A percentile compares a stretch with the other conserved stretches of the same genome.
These are phyloP conservation scores for Xylaria cubensis DNA, from an alignment of 495 filamentous ascomycete genomes.

Conservation along the genomic window DNA sequence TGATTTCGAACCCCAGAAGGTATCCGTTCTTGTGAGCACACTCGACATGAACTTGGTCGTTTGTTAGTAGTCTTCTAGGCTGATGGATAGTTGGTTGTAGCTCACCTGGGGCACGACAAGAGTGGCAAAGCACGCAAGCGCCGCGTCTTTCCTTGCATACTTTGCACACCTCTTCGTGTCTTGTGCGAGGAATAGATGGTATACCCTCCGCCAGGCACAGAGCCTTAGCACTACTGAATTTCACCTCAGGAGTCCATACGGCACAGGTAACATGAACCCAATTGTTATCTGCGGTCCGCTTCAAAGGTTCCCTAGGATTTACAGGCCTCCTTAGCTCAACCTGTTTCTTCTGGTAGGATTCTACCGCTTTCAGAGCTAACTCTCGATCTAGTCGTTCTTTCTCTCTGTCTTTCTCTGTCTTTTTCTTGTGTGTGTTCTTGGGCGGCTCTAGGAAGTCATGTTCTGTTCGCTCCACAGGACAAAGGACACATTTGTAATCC, in stretches of 20 bases:
- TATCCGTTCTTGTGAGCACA: constrained; percentile 88
- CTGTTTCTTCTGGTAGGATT: constrained; percentile 82
- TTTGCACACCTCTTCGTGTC: constrained; percentile 80
- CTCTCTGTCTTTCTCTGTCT: constrained; percentile 88
- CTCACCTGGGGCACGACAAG: constrained; percentile 70
- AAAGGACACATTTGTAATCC: constrained; percentile 91
- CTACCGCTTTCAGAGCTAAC: constrained; percentile 71
- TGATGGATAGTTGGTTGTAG: constrained; percentile 8
- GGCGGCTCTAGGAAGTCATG: constrained; percentile 85
- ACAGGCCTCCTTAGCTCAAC: constrained; percentile 79
- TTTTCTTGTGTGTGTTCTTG: constrained; percentile 88
- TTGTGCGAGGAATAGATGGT: constrained; percentile 70
- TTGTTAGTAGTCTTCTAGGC: constrained; percentile 26
- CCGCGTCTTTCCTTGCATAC: constrained; percentile 76
- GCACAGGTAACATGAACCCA: constrained; percentile 98
- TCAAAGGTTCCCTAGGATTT: constrained; percentile 88
- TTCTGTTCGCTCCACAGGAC: constrained; percentile 76
- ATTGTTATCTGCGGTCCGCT: constrained; percentile 91
- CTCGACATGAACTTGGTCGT: constrained; percentile 73
- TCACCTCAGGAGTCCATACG: constrained; percentile 88
- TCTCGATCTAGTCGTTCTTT: constrained; percentile 86
- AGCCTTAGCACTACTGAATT: constrained; percentile 81
- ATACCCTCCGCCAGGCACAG: constrained; percentile 89
- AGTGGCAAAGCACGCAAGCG: constrained; percentile 81
- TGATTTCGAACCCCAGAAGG: constrained; percentile 85